Evolutionary conservation across 176 grass and related monocot species (phyloP).

Genomic region (Echinochloa phyllopogon): DNA sequence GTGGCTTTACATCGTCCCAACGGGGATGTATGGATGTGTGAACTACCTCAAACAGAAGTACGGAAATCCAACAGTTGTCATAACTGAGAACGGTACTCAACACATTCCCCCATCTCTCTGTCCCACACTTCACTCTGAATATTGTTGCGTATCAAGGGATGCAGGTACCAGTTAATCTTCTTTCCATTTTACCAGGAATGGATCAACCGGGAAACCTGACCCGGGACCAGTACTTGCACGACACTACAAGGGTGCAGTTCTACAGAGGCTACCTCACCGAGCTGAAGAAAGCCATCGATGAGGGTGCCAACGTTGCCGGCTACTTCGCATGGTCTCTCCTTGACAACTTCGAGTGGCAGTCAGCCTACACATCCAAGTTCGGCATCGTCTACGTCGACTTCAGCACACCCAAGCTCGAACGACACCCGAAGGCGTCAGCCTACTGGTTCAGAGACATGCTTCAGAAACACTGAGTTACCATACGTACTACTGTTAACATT

Average conservation of each 20-base stretch:
- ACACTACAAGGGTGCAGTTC: conserved; percentile 47
- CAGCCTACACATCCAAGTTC: conserved; percentile 60
- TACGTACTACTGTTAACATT: not conserved
- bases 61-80: conserved; percentile 58
- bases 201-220: conserved; percentile 62
- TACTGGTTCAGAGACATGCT: conserved; percentile 67
- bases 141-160: not conserved
- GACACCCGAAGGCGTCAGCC: conserved; percentile 60
- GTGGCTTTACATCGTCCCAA: conserved; percentile 84
- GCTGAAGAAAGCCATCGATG: conserved; percentile 60
- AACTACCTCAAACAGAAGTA: conserved; percentile 85
- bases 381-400: conserved; percentile 64
- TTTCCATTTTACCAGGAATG: conserved; percentile 50
- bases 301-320: conserved; percentile 60
- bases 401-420: conserved; percentile 35
- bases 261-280: conserved; percentile 53
- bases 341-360: conserved; percentile 65
- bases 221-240: conserved; percentile 48
- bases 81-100: conserved; percentile 80
- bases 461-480: conserved; percentile 26
- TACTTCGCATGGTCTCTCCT: conserved; percentile 79
- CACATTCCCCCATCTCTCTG: not conserved
- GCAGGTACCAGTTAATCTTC: not conserved
- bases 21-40: conserved; percentile 78
- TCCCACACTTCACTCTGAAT: not conserved